Evolutionary conservation across 2,329 filamentous ascomycete genomes (phyloP), one percentile per base, ranked within the genome.

Genomic region (Plectosphaerella plurivora): DNA sequence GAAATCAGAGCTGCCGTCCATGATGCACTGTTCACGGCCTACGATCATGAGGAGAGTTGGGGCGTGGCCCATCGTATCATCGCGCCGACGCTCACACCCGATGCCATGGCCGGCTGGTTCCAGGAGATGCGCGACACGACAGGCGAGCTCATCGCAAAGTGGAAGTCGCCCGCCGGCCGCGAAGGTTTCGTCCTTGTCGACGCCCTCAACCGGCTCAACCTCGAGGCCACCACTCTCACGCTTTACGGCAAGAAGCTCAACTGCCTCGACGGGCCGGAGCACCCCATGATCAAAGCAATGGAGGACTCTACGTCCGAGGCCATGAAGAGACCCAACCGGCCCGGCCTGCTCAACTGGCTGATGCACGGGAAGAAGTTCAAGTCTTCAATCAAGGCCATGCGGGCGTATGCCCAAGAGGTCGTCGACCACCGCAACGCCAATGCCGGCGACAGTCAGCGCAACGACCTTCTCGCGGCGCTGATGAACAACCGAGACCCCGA

Each of bases 391-490:
- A 73, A 73, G 15, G 62, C 71, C 1, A 76, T 87, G 71, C 78
- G 83, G 5, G 64, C 70, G 10, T 86, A 76, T 44, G 82, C 75
- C 2, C 70, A 72, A 5, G 78, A 83, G 0, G 62, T 87, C n/a
- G 76, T 88, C 28, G 65, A 77, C n/a, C 62, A 77, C 49, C 78
- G 84, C 36, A 75, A 75, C 55, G 66, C 73, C 2, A 74, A 82
- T 56, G 78, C 80, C 0, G 74, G 73, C 0, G 73, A 79, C 14
- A 75, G 78, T n/a, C 73, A 78, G 12, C 76, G 78, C n/a, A 75
- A 79, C 46, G 86, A 89, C 59, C 59, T 88, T 25, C 73, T 89
- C 9, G 73, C 83, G 49, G 76, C 78, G 3, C 72, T 89, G 63
- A 64, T 89, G 53, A 75, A 77, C 51, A 76, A 71, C 12, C 76